phyloP scores from a whole-genome alignment of 495 filamentous ascomycete genomes.

The Podospora pseudopauciseta region DNA sequence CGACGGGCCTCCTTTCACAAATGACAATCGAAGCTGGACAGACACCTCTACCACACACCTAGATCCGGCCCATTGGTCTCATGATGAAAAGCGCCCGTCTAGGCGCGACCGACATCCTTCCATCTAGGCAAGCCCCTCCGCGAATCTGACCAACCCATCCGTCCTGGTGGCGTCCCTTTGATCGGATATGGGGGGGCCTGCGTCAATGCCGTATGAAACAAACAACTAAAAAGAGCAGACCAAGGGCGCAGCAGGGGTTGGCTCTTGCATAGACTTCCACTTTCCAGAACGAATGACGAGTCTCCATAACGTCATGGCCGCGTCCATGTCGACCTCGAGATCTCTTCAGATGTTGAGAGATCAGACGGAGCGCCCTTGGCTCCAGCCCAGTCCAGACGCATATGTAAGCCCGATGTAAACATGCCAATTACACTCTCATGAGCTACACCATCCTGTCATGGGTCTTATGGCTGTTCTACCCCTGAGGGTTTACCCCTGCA shows the following conservation, averaged over 20 bases:
- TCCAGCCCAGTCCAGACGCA: not conserved
- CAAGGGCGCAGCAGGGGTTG: not conserved
- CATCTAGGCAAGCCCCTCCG: not conserved
- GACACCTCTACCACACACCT: not conserved
- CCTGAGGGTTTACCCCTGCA: not conserved
- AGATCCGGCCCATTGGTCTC: not conserved
- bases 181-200: not conserved
- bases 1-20: not conserved
- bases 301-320: not conserved
- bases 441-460: not conserved
- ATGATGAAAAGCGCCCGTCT: not conserved
- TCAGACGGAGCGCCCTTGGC: not conserved
- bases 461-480: not conserved
- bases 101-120: not conserved
- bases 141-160: not conserved
- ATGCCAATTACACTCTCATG: not conserved
- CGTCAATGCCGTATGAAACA: not conserved
- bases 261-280: not conserved
- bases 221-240: not conserved
- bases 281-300: not conserved
- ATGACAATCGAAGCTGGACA: not conserved
- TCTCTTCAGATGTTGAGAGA: not conserved
- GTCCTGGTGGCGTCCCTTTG: not conserved
- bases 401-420: not conserved
- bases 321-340: not conserved